phyloP scores from a whole-genome alignment of 192 early-diverging fungal genomes.

The Spizellomyces sp. region DNA sequence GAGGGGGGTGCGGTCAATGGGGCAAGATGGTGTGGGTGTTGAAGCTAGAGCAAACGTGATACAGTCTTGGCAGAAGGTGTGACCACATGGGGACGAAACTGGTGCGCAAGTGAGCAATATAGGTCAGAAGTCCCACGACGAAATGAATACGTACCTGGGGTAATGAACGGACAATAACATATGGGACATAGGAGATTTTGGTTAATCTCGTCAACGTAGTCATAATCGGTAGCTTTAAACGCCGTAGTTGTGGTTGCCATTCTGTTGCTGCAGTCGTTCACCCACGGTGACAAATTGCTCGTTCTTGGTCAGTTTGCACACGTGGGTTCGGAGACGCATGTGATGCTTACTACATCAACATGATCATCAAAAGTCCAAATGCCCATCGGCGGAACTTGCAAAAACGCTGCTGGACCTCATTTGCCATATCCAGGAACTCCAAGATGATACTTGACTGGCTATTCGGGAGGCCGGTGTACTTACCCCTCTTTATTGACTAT shows the following conservation, averaged over 20 bases:
- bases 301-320: no score
- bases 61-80: conserved; percentile 69
- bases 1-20: conserved; percentile 59
- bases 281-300: no score
- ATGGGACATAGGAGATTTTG: conserved; percentile 35
- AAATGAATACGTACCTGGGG: conserved; percentile 35
- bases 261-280: no score
- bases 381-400: no score
- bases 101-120: conserved; percentile 4
- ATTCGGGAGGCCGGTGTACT: conserved; percentile 6
- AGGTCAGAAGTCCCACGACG: neutral
- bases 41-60: conserved; percentile 56
- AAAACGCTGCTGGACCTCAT: no score
- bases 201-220: conserved; percentile 33
- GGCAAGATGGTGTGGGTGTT: conserved; percentile 45
- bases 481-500: conserved; percentile 11
- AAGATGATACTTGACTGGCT: conserved; percentile 3
- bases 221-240: conserved; percentile 22
- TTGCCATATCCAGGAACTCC: no score
- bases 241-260: no score
- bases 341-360: no score
- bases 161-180: conserved; percentile 49
- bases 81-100: conserved; percentile 48
- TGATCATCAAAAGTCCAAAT: no score
- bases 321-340: no score